Conservation (phyloP, 345 rosid genomes). For the Cochlearia excelsa region DNA sequence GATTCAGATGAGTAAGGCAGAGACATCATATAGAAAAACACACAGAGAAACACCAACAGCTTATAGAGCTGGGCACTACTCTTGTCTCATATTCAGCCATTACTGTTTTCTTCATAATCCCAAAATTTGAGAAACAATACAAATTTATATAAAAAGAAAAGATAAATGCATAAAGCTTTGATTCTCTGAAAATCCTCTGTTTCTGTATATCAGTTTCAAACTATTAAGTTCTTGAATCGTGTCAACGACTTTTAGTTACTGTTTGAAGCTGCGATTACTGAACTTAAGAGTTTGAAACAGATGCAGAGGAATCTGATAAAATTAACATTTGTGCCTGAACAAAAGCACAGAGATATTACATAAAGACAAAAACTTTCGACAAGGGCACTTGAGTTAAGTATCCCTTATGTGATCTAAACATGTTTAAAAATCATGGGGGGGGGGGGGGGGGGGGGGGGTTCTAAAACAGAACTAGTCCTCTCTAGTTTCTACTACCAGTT, state of each 20-base stretch:
- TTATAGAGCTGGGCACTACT: slow-evolving; percentile 45
- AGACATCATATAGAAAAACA: slow-evolving; percentile 41
- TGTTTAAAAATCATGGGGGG: slow-evolving; percentile 25
- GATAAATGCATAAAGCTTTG: too few species aligned
- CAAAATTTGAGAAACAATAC: not conserved
- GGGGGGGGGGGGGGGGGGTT: slow-evolving; percentile 32
- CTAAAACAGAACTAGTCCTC: slow-evolving; percentile 24
- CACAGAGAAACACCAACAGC: slow-evolving; percentile 52
- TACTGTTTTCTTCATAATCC: slow-evolving; percentile 50
- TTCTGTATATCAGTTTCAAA: too few species aligned
- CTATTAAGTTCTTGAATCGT: slow-evolving; percentile 51
- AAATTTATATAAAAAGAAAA: too few species aligned
- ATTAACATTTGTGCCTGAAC: slow-evolving; percentile 24
- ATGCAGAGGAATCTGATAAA: slow-evolving; percentile 16
- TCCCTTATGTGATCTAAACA: slow-evolving; percentile 31
- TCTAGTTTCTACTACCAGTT: slow-evolving; percentile 35
- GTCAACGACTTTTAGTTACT: slow-evolving; percentile 82
- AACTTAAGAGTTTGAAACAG: not conserved
- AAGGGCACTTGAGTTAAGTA: slow-evolving; percentile 37
- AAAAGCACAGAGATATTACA: slow-evolving; percentile 17
- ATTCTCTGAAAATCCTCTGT: too few species aligned
- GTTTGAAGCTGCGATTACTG: slow-evolving; percentile 38
- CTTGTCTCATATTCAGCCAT: slow-evolving; percentile 41
- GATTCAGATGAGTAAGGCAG: slow-evolving; percentile 76
- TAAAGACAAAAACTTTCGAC: slow-evolving; percentile 16